These are phyloP conservation scores for Corylus avellana DNA, from an alignment of 306 rosid species.

Conservation along the genomic window DNA sequence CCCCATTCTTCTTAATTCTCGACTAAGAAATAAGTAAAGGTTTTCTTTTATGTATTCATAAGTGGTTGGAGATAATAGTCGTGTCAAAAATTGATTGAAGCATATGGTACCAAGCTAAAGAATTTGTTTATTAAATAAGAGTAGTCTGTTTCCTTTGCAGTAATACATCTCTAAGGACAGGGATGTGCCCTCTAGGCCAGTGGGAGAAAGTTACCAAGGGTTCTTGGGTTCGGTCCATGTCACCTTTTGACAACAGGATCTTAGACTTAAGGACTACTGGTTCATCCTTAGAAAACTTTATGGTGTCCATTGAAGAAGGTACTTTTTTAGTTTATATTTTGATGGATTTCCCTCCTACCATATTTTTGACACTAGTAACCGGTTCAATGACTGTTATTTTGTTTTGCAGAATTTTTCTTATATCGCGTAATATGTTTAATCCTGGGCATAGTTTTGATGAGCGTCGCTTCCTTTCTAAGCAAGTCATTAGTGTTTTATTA, in stretches of 20 bases:
- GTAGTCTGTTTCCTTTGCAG: slow-evolving; percentile 45
- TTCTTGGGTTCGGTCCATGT: slow-evolving; percentile 72
- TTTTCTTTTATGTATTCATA: no score
- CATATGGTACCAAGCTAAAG: neutral
- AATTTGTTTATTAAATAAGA: neutral
- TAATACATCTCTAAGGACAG: slow-evolving; percentile 63
- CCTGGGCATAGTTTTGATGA: slow-evolving; percentile 65
- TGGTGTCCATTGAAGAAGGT: slow-evolving; percentile 85
- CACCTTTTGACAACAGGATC: slow-evolving; percentile 79
- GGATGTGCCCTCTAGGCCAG: slow-evolving; percentile 78
- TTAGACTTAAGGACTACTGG: slow-evolving; percentile 68
- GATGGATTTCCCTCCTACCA: slow-evolving; percentile 13
- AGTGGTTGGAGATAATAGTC: neutral
- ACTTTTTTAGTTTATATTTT: slow-evolving; percentile 20
- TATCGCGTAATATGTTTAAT: slow-evolving; percentile 59
- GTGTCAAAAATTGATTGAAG: neutral
- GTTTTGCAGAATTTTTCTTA: slow-evolving; percentile 62
- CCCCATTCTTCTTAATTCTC: neutral
- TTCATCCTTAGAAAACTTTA: slow-evolving; percentile 60
- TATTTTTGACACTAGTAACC: slow-evolving; percentile 1
- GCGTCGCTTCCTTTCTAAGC: slow-evolving; percentile 69
- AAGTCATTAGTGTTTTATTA: slow-evolving; percentile 76
- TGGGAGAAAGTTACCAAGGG: slow-evolving; percentile 89
- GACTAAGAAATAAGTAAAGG: neutral
- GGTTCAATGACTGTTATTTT: slow-evolving; percentile 17